phyloP scores from a whole-genome alignment of 768 basidiomycete species.

The Pulveroboletus sp. region DNA sequence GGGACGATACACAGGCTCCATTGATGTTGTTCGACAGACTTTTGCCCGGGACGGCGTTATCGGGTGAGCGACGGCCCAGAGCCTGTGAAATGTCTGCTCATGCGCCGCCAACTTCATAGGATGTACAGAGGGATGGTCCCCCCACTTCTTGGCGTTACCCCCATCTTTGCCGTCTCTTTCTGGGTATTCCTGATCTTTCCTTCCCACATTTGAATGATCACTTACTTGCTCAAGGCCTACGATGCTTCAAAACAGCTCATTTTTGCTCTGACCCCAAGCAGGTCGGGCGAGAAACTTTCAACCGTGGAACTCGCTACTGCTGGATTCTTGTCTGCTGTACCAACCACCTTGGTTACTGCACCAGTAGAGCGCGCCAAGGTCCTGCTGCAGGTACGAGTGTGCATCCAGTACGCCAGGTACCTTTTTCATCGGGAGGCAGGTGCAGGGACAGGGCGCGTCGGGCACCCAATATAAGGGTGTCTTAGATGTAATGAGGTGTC shows the following conservation, averaged over 20 bases:
- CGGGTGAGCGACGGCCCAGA: constrained; percentile 52
- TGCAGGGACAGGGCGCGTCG: constrained; percentile 81
- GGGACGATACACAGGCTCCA: constrained; percentile 84
- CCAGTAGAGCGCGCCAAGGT: constrained; percentile 98
- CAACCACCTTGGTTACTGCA: constrained; percentile 87
- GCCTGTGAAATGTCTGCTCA: not conserved
- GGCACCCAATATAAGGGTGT: constrained; percentile 83
- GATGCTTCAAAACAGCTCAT: constrained; percentile 90
- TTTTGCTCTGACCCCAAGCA: constrained; percentile 69
- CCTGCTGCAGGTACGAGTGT: constrained; percentile 66
- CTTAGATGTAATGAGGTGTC: constrained; percentile 79
- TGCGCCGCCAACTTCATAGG: constrained; percentile 34
- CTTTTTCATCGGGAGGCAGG: constrained; percentile 38
- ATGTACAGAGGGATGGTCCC: constrained; percentile 93
- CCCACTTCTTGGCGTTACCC: constrained; percentile 90
- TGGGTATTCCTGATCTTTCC: constrained; percentile 54
- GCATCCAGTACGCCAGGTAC: not conserved
- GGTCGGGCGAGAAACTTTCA: constrained; percentile 57
- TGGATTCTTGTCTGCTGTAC: constrained; percentile 91
- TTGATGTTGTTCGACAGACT: constrained; percentile 91
- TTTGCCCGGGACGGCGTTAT: constrained; percentile 84
- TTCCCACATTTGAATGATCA: constrained; percentile 6
- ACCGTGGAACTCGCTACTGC: constrained; percentile 82
- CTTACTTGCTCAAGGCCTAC: constrained; percentile 60
- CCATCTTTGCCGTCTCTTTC: constrained; percentile 97